Evolutionary conservation across 106 monocot genomes (phyloP), one percentile per base, ranked within the genome.

Genomic region (Dendrobium officinale): DNA sequence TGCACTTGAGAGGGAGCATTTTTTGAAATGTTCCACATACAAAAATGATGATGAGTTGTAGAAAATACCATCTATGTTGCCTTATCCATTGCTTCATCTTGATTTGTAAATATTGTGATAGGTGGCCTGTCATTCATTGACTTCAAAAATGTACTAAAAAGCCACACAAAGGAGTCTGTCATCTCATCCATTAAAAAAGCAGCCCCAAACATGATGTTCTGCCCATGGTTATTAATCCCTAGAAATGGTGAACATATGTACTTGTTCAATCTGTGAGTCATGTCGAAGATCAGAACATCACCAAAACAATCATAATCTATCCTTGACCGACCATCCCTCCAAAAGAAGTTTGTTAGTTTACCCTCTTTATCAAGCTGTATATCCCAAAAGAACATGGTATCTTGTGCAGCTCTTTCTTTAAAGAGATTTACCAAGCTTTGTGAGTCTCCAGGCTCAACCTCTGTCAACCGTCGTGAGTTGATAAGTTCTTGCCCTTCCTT

Each of bases 191-290:
- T 79, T 22, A 87, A 78, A 79, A 87, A 81, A 29, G 84, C 83
- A 17, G 78, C 84, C 17, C 87, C 87, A 55, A 87, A 87, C 47
- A 84, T 55, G 7, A 84, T 67, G 29, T 79, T 81, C 77, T 87
- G 81, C 79, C 87, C 81, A 75, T 87, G 87, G 55, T 87, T 81
- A 55, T 87, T 84, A 31, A 87, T 70, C 6, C 84, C 87, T 26
- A 87, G 29, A 84, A 87, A 84, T 19, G 84, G 81, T 11, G 87
- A 84, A 31, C 84, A 87, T 75, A 75, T 31, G 37, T 80, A 80
- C 31, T 73, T 80, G 9, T 55, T 55, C 24, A 73, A 40, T 56
- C 55, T 27, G 15, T 55, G 31, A 56, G 41, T 74, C 41, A 55
- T 74, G 55, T 81, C 80, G 24, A 81, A 54, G n/a, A 81, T 31